Evolutionary conservation across 2,329 filamentous ascomycete species (phyloP).

Genomic region (Periglandula ipomoeae): DNA sequence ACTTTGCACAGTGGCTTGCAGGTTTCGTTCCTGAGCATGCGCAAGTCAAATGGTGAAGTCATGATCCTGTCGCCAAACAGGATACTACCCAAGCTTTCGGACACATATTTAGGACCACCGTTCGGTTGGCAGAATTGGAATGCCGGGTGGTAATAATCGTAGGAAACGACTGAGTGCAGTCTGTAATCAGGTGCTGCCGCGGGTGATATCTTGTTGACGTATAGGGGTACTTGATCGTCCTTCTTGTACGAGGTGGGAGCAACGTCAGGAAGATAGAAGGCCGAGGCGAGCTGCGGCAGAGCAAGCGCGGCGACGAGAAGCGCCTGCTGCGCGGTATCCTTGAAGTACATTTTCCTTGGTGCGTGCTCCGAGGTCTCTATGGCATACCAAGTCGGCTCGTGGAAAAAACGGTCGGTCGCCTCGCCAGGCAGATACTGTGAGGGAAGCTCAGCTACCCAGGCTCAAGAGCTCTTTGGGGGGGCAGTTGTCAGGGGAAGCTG

Average conservation of each 20-base stretch:
- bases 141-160: constrained; percentile 84
- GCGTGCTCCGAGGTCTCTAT: neutral
- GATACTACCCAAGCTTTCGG: constrained; percentile 83
- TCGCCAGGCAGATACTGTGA: neutral
- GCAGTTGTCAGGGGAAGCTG: neutral
- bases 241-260: constrained; percentile 85
- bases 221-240: constrained; percentile 72
- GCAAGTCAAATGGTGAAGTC: constrained; percentile 86
- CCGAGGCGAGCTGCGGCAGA: constrained; percentile 47
- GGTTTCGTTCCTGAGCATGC: constrained; percentile 78
- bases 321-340: constrained; percentile 37
- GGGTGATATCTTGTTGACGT: constrained; percentile 88
- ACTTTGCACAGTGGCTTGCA: constrained; percentile 73
- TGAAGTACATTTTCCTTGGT: constrained; percentile 32
- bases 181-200: constrained; percentile 71
- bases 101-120: constrained; percentile 66
- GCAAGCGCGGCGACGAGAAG: constrained; percentile 41
- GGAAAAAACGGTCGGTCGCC: neutral
- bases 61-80: constrained; percentile 95
- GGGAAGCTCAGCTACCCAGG: neutral
- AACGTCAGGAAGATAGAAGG: constrained; percentile 94
- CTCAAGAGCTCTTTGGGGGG: neutral
- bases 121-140: constrained; percentile 85
- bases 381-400: constrained; percentile 5
- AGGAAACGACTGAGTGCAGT: constrained; percentile 86